Conservation (phyloP, 2,329 filamentous ascomycete genomes). For the Xylariaceae sp. region DNA sequence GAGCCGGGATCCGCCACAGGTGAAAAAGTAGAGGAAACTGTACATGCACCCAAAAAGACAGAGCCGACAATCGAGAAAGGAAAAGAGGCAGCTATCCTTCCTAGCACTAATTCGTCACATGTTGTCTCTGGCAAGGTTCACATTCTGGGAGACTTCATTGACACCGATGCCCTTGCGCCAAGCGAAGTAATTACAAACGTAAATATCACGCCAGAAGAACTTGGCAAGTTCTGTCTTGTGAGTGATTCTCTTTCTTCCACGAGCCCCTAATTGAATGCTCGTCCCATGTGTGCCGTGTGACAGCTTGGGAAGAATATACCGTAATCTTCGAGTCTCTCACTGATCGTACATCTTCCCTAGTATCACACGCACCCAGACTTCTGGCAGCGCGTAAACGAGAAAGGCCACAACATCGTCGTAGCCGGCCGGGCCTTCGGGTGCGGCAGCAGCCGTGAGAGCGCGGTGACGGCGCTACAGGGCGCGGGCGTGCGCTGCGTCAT, state of each 20-base stretch:
- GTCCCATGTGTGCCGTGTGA: too few relatives aligned
- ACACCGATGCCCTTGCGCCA: constrained; percentile 51
- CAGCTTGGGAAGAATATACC: too few relatives aligned
- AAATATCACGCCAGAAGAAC: constrained; percentile 38
- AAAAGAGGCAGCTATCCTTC: not conserved
- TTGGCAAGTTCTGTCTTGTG: constrained; percentile 47
- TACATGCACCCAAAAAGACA: too few relatives aligned
- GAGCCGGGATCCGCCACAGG: not conserved
- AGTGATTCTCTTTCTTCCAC: not conserved
- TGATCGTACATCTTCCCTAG: not conserved
- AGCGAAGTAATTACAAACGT: constrained; percentile 42
- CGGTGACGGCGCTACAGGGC: constrained; percentile 48
- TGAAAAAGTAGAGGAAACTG: not conserved
- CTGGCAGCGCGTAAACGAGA: constrained; percentile 41
- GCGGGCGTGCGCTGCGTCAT: constrained; percentile 50
- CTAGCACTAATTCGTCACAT: not conserved
- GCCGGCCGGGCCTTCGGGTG: constrained; percentile 53
- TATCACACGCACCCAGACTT: constrained; percentile 49
- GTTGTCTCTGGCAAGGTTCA: constrained; percentile 45
- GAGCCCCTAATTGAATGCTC: not conserved
- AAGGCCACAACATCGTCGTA: constrained; percentile 49
- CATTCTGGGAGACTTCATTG: constrained; percentile 51
- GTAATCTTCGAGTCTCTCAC: not conserved
- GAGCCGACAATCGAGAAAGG: not conserved
- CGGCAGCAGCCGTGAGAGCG: constrained; percentile 52